phyloP scores from a whole-genome alignment of 2,329 filamentous ascomycete species.

The Dryadomyces sulphureus region DNA sequence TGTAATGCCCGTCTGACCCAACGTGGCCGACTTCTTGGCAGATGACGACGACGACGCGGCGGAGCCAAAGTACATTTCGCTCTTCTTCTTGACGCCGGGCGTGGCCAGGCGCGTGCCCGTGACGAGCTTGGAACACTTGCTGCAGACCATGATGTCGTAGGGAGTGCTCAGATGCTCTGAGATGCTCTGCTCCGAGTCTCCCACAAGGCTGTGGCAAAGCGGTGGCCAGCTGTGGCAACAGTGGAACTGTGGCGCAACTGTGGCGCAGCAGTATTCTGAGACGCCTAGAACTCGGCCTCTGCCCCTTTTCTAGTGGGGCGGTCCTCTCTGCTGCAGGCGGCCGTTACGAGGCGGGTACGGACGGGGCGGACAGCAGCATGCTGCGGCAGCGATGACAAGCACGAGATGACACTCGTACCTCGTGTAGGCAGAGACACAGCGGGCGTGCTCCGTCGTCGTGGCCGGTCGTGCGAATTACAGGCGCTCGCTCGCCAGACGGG shows the following conservation, averaged over 20 bases:
- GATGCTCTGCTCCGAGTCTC: not conserved
- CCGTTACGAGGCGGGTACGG: not conserved
- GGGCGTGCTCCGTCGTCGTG: too few relatives aligned
- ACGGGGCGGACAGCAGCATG: too few relatives aligned
- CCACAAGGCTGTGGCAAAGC: not conserved
- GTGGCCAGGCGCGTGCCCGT: conserved; percentile 47
- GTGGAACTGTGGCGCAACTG: too few relatives aligned
- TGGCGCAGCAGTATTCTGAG: not conserved
- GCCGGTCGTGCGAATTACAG: too few relatives aligned
- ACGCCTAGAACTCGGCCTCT: not conserved
- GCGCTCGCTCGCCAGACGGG: not conserved
- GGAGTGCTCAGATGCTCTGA: not conserved
- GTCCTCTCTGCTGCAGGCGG: not conserved
- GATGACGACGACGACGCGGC: conserved; percentile 28
- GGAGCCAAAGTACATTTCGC: conserved; percentile 50
- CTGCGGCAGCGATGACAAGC: too few relatives aligned
- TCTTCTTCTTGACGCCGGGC: conserved; percentile 51
- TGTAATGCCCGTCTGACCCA: conserved; percentile 42
- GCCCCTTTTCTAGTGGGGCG: not conserved
- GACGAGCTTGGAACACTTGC: conserved; percentile 46
- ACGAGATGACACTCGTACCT: too few relatives aligned
- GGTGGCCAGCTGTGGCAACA: not conserved
- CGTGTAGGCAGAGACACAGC: too few relatives aligned
- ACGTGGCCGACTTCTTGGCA: conserved; percentile 32
- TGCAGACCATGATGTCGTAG: conserved; percentile 33